A percentile compares a stretch with the other conserved stretches of the same genome.
phyloP scores from a whole-genome alignment of 2,329 filamentous ascomycete species.

The Lomentospora prolificans region DNA sequence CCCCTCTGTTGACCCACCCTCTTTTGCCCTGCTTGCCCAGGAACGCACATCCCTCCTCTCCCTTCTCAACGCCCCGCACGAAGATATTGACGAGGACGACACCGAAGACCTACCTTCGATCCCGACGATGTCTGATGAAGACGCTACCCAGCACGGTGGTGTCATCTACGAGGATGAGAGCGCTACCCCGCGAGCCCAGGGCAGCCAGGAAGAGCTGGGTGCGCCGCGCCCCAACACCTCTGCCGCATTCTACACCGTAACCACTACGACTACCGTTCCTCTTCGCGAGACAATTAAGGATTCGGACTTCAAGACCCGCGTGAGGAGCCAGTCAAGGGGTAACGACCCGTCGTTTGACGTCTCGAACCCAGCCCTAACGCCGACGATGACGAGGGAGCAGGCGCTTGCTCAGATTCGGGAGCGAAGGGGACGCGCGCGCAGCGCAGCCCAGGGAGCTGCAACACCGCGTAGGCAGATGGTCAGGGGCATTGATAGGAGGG shows the following conservation, averaged over 20 bases:
- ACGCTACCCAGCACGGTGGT: constrained; percentile 14
- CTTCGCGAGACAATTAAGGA: constrained; percentile 28
- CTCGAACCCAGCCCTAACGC: constrained; percentile 49
- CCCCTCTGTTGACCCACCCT: constrained; percentile 51
- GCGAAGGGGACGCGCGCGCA: constrained; percentile 60
- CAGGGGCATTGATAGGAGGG: constrained; percentile 34
- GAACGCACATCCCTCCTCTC: constrained; percentile 50
- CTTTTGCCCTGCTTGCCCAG: constrained; percentile 43
- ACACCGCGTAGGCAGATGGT: constrained; percentile 49
- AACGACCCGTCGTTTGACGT: constrained; percentile 35
- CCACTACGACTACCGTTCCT: constrained; percentile 41
- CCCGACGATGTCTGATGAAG: constrained; percentile 30
- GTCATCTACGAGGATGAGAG: constrained; percentile 8
- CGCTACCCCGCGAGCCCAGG: constrained; percentile 11
- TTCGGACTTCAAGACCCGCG: constrained; percentile 29
- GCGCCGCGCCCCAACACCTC: constrained; percentile 35
- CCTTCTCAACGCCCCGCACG: constrained; percentile 46
- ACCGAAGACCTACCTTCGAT: constrained; percentile 26
- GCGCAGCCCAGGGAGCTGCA: constrained; percentile 51
- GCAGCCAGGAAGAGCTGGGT: constrained; percentile 15
- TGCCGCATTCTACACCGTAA: constrained; percentile 35
- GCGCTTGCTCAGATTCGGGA: constrained; percentile 67
- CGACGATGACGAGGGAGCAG: constrained; percentile 62
- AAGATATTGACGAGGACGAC: constrained; percentile 18
- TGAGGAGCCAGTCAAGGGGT: not conserved